Evolutionary conservation across 1,139 yeast species (phyloP).

Genomic region (Nadsonia commutata): DNA sequence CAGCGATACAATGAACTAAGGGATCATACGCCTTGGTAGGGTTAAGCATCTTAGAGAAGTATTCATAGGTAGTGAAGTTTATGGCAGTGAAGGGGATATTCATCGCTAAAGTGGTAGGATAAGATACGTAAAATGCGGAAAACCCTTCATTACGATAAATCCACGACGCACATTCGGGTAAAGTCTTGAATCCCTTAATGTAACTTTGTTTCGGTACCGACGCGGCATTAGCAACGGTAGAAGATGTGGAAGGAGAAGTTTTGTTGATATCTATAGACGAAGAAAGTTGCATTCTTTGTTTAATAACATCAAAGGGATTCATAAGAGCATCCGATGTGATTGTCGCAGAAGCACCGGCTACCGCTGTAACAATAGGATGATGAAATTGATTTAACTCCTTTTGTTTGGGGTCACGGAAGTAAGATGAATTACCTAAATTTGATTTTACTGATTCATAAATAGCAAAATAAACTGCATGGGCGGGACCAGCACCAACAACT

Average conservation of each 20-base stretch:
- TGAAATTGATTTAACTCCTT: constrained; percentile 32
- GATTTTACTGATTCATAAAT: constrained; percentile 75
- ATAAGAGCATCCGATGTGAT: constrained; percentile 85
- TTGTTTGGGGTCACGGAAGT: neutral
- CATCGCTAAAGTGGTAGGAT: constrained; percentile 88
- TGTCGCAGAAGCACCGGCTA: constrained; percentile 92
- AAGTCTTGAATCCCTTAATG: constrained; percentile 15
- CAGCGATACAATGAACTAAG: constrained; percentile 78
- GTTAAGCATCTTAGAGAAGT: constrained; percentile 59
- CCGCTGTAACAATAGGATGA: constrained; percentile 69
- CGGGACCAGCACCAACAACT: constrained; percentile 97
- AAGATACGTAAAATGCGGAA: constrained; percentile 74
- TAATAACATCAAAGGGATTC: constrained; percentile 95
- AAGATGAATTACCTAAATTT: constrained; percentile 25
- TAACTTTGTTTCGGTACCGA: neutral
- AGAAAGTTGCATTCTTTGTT: constrained; percentile 64
- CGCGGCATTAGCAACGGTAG: constrained; percentile 7
- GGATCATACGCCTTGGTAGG: constrained; percentile 78
- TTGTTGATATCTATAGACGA: constrained; percentile 10
- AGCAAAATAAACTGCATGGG: constrained; percentile 95
- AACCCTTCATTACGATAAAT: constrained; percentile 69
- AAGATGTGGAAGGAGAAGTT: constrained; percentile 3
- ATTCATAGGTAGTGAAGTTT: constrained; percentile 88
- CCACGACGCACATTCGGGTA: constrained; percentile 25
- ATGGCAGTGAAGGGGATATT: constrained; percentile 93